Evolutionary conservation across 257 asterid genomes (phyloP), one percentile per base, ranked within the genome.

Genomic region (Nicotiana noctiflora): DNA sequence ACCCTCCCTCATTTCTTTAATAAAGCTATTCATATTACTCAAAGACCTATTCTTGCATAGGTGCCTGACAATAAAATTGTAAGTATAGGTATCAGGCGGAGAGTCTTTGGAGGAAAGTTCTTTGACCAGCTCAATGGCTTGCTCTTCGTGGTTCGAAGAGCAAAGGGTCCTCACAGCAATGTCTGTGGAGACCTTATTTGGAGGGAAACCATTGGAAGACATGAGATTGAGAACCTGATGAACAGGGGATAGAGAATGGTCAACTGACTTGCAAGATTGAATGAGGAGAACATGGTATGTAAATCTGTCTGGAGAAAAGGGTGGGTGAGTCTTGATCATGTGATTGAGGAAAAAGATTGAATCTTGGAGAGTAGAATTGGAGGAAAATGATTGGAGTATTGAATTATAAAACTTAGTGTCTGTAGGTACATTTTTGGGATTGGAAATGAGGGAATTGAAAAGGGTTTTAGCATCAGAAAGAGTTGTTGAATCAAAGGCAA

Each of bases 101-200:
- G 85, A 88, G 67, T 91, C 78, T 86, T 83, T 90, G 34, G 88
- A 79, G 1, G 89, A 86, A 18, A 93, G 91, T 79, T 93, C 97
- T 88, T 91, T 91, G 2, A 92, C 86, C 81, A 93, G 86, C 84
- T 92, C 93, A 76, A 92, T 64, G 27, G 97, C 97, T 66, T 91
- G 87, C 88, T 92, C 97, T 79, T 93, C 96, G 2, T 93, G 87
- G n/a, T 89, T 95, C 27, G 85, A 84, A 18, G 90, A 83, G 74
- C 98, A 95, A 83, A 95, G 98, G 84, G 93, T 64, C 83, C 98
- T 83, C 83, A 87, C 96, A 2, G 98, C 94, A 40, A 91, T 83
- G 79, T 92, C 97, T 0, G 90, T 60, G 31, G 99, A 82, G 51
- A 84, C 93, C 37, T 88, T 92, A 86, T 90, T 88, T 37, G 97